These are phyloP conservation scores for Phylloboletellus chloephorus DNA, from an alignment of 1,284 basidiomycete species.

Conservation along the genomic window DNA sequence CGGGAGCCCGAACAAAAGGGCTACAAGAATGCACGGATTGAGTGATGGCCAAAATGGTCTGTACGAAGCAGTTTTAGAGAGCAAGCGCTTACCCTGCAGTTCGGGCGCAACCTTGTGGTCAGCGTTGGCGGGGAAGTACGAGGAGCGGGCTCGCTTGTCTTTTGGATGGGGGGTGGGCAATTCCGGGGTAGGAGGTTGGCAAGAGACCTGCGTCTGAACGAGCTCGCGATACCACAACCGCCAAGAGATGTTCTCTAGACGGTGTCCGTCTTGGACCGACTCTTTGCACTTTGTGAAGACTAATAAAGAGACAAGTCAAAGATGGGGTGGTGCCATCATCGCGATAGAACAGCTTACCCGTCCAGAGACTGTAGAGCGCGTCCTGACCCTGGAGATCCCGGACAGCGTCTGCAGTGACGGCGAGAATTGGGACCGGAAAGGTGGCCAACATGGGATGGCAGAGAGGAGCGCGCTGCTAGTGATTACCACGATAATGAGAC, in stretches of 20 bases:
- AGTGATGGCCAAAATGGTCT: constrained; percentile 15
- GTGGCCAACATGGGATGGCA: constrained; percentile 40
- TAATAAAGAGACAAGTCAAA: constrained; percentile 31
- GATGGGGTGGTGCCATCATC: background rate
- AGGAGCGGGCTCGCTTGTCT: constrained; percentile 16
- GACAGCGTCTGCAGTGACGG: constrained; percentile 57
- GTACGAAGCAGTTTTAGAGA: constrained; percentile 11
- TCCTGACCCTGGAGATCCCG: constrained; percentile 61
- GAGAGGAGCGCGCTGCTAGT: constrained; percentile 3
- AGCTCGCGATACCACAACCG: constrained; percentile 75
- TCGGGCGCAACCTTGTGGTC: constrained; percentile 13
- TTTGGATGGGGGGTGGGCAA: constrained; percentile 26
- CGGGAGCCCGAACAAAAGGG: constrained; percentile 21
- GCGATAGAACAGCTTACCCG: constrained; percentile 38
- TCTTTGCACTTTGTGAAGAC: constrained; percentile 83
- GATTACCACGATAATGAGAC: constrained; percentile 9
- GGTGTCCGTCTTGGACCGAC: constrained; percentile 67
- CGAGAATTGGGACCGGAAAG: constrained; percentile 58
- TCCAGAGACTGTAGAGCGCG: constrained; percentile 59
- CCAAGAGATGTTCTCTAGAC: constrained; percentile 85
- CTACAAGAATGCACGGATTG: constrained; percentile 19
- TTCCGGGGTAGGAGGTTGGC: constrained; percentile 32
- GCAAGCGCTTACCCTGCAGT: constrained; percentile 18
- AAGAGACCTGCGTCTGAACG: constrained; percentile 29
- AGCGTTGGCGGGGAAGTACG: constrained; percentile 21